phyloP scores from a whole-genome alignment of 768 basidiomycete species.

The Boletus subparvulus region DNA sequence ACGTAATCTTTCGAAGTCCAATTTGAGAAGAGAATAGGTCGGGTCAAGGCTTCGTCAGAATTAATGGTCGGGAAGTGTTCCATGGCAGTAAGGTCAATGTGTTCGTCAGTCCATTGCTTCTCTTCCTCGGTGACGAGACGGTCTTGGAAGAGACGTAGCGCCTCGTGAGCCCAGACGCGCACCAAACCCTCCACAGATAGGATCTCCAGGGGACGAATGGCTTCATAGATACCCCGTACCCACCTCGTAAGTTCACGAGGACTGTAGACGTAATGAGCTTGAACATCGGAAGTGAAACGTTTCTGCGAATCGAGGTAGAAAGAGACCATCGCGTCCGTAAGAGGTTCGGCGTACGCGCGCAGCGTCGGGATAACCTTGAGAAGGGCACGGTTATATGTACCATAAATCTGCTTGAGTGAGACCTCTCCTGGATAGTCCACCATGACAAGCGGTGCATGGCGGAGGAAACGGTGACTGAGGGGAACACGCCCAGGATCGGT shows the following conservation, averaged over 20 bases:
- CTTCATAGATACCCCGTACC: conserved; percentile 96
- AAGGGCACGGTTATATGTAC: conserved; percentile 93
- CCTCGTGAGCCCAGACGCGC: conserved; percentile 97
- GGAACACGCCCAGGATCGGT: conserved; percentile 99
- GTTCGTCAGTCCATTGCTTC: conserved; percentile 91
- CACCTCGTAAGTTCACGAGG: conserved; percentile 98
- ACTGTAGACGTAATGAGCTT: conserved; percentile 98
- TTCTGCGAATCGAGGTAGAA: conserved; percentile 95
- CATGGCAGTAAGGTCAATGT: conserved; percentile 80
- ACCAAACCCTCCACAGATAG: conserved; percentile 93
- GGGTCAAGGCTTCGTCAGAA: conserved; percentile 75
- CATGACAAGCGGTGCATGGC: conserved; percentile 97
- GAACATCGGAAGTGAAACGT: conserved; percentile 93
- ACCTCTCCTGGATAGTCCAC: conserved; percentile 98
- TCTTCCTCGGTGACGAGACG: conserved; percentile 92
- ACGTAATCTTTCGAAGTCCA: conserved; percentile 99
- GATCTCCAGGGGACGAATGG: conserved; percentile 91
- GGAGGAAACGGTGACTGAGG: conserved; percentile 93
- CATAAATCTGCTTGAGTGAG: conserved; percentile 97
- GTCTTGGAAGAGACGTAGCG: conserved; percentile 95
- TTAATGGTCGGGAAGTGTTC: conserved; percentile 94
- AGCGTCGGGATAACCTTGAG: conserved; percentile 95
- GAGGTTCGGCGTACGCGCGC: conserved; percentile 87
- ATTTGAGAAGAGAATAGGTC: conserved; percentile 97
- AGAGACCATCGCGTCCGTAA: conserved; percentile 96